Evolutionary conservation across 257 asterid genomes (phyloP).

Genomic region (Paulownia fortunei): DNA sequence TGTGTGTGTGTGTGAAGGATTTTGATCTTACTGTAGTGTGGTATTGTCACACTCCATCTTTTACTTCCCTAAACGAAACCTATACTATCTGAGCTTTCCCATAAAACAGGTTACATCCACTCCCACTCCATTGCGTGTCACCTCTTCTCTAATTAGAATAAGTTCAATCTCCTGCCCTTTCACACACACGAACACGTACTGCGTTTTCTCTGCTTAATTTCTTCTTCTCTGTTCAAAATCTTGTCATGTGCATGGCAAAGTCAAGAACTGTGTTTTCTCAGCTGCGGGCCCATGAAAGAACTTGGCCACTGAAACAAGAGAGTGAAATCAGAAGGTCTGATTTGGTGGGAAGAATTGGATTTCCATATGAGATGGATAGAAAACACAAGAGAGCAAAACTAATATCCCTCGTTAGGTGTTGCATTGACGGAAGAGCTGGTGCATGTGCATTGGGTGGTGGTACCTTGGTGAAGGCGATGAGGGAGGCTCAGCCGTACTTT

Average conservation of each 20-base stretch:
- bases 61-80: neutral
- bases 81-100: neutral
- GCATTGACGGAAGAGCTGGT: neutral
- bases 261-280: conserved; percentile 26
- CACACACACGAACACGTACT: neutral
- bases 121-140: no score
- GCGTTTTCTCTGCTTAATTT: neutral
- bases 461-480: conserved; percentile 54
- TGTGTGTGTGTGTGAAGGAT: no score
- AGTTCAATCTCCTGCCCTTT: no score
- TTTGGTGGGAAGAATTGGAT: neutral
- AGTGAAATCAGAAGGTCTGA: neutral
- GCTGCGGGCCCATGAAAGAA: neutral
- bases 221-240: neutral
- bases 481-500: conserved; percentile 65
- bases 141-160: no score
- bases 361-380: neutral
- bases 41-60: neutral
- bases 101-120: neutral
- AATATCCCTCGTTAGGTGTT: neutral
- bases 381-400: neutral
- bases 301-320: neutral
- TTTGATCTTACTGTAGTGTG: conserved; percentile 3
- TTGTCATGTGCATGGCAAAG: conserved; percentile 22
- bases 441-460: neutral